Conservation (phyloP, 2,329 filamentous ascomycete genomes). For the Cytospora piceae region DNA sequence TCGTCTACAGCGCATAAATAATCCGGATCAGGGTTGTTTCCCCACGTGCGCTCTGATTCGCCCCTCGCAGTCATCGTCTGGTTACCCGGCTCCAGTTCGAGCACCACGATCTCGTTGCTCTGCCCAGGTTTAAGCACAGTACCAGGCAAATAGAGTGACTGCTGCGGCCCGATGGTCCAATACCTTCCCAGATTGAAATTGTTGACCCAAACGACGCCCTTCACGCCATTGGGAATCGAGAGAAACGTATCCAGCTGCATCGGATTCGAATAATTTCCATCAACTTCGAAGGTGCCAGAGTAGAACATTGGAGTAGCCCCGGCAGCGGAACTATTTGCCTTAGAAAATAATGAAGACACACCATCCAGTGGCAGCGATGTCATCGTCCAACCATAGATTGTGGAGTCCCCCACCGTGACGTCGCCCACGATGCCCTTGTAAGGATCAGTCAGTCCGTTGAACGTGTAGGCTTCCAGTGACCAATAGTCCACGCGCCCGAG, state of each 20-base stretch:
- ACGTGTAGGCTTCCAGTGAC: constrained; percentile 29
- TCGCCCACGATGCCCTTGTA: constrained; percentile 50
- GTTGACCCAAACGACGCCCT: constrained; percentile 29
- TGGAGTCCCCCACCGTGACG: constrained; percentile 43
- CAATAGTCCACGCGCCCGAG: constrained; percentile 53
- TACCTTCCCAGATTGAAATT: constrained; percentile 28
- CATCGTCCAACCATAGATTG: constrained; percentile 16
- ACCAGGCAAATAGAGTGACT: constrained; percentile 26
- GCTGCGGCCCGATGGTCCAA: constrained; percentile 26
- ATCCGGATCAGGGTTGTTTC: constrained; percentile 27
- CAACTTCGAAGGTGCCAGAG: constrained; percentile 14
- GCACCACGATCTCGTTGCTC: constrained; percentile 27
- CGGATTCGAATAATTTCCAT: constrained; percentile 9
- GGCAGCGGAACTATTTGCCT: not conserved
- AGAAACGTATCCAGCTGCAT: constrained; percentile 27
- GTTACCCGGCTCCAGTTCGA: constrained; percentile 25
- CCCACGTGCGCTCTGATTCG: constrained; percentile 21
- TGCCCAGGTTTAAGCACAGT: constrained; percentile 20
- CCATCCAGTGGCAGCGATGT: constrained; percentile 13
- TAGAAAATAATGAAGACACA: not conserved
- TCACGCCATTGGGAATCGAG: constrained; percentile 23
- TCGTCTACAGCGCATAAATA: not conserved
- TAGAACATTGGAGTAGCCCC: constrained; percentile 16
- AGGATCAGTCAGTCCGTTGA: constrained; percentile 47
- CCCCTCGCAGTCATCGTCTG: constrained; percentile 15